Evolutionary conservation across 805 yeast genomes (phyloP).

Genomic region (Candida verbasci): DNA sequence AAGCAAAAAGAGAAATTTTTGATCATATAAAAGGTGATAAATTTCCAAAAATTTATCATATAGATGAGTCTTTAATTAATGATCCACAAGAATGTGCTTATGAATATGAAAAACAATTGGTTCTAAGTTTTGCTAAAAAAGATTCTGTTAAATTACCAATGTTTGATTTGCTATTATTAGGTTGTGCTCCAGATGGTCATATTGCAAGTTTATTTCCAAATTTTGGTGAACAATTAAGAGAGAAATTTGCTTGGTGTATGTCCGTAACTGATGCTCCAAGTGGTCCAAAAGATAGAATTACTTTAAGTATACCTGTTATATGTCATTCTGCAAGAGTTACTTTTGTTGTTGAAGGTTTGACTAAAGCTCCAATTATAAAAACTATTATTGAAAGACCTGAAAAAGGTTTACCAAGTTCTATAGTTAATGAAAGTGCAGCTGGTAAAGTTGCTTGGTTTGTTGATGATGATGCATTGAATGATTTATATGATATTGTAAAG

Average conservation of each 20-base stretch:
- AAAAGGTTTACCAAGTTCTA: conserved; percentile 89
- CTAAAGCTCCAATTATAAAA: conserved; percentile 88
- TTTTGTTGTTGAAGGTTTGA: conserved; percentile 93
- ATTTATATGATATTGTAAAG: conserved; percentile 65
- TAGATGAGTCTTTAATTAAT: conserved; percentile 67
- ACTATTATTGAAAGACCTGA: conserved; percentile 96
- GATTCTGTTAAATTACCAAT: conserved; percentile 94
- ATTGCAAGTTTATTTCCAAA: conserved; percentile 95
- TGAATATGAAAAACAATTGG: conserved; percentile 78
- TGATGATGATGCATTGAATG: conserved; percentile 86
- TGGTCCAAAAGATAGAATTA: conserved; percentile 79
- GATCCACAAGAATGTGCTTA: conserved; percentile 95
- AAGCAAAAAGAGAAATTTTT: conserved; percentile 74
- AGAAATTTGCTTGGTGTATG: conserved; percentile 89
- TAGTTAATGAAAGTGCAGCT: conserved; percentile 94
- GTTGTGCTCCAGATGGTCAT: conserved; percentile 99
- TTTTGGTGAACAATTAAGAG: conserved; percentile 78
- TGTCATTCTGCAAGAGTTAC: conserved; percentile 91
- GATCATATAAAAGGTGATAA: conserved; percentile 56
- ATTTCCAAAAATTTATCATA: conserved; percentile 74
- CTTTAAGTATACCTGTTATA: conserved; percentile 89
- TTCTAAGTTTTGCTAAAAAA: conserved; percentile 89
- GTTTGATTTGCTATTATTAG: conserved; percentile 85
- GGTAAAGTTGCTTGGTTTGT: conserved; percentile 97
- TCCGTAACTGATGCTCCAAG: conserved; percentile 90